Percentiles rank a stretch among this genome's conserved stretches.
Evolutionary conservation across 164 flowering plant genomes (phyloP).

Genomic region (Buxus sempervirens): DNA sequence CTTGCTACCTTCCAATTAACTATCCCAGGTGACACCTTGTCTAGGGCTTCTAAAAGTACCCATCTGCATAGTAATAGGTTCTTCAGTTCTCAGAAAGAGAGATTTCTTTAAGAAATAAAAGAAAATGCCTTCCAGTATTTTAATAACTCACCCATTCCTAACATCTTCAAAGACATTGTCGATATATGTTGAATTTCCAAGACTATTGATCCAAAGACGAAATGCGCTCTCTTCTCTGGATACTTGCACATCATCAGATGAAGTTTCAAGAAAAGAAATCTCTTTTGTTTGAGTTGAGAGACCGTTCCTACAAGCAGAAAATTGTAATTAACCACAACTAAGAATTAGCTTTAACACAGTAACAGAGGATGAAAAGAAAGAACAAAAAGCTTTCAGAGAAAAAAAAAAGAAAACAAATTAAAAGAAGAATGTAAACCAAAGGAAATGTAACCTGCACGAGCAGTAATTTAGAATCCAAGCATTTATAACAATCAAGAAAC

Average conservation of each 20-base stretch:
- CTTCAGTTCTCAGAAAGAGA: not conserved
- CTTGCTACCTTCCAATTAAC: conserved; percentile 90
- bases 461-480: not conserved
- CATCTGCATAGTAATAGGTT: conserved; percentile 47
- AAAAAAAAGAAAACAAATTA: too few relatives aligned
- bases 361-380: not conserved
- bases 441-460: not conserved
- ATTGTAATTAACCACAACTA: conserved; percentile 4
- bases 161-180: conserved; percentile 80
- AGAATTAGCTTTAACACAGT: not conserved
- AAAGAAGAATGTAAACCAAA: not conserved
- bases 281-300: conserved; percentile 67
- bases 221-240: conserved; percentile 83
- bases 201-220: conserved; percentile 89
- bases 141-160: conserved; percentile 70
- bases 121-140: not conserved
- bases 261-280: conserved; percentile 63
- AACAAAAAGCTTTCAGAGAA: too few relatives aligned
- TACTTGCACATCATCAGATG: conserved; percentile 64
- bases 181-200: conserved; percentile 63
- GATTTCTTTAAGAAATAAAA: not conserved
- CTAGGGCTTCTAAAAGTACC: conserved; percentile 83
- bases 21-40: conserved; percentile 81
- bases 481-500: not conserved
- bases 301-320: conserved; percentile 65